Evolutionary conservation across 495 filamentous ascomycete species (phyloP).

Genomic region (Cenococcum geophilum): DNA sequence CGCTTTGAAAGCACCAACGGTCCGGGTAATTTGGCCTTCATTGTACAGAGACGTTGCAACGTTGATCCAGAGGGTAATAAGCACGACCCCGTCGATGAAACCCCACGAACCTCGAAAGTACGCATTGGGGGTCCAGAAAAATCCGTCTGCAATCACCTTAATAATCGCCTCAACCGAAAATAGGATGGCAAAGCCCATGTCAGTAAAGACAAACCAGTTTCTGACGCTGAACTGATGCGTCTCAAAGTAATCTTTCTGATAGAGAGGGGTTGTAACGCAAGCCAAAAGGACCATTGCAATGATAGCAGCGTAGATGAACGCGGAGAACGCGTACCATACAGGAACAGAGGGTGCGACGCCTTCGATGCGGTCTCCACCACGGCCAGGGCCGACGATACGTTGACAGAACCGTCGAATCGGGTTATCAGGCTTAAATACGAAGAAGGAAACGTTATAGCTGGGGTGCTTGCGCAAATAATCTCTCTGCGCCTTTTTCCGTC

Average conservation of each 20-base stretch:
- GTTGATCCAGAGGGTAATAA: slow-evolving; percentile 94
- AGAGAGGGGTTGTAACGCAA: slow-evolving; percentile 89
- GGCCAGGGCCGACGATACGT: slow-evolving; percentile 83
- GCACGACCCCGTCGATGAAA: slow-evolving; percentile 87
- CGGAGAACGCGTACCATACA: slow-evolving; percentile 88
- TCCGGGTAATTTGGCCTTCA: slow-evolving; percentile 74
- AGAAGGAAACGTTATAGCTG: slow-evolving; percentile 87
- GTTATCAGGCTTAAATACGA: slow-evolving; percentile 72
- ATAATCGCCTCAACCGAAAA: slow-evolving; percentile 86
- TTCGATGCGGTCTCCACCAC: slow-evolving; percentile 76
- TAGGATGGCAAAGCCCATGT: slow-evolving; percentile 79
- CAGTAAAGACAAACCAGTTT: slow-evolving; percentile 92
- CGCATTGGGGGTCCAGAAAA: slow-evolving; percentile 95
- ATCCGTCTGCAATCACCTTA: slow-evolving; percentile 93
- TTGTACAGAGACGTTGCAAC: slow-evolving; percentile 73
- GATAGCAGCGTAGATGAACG: slow-evolving; percentile 88
- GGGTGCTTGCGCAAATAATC: slow-evolving; percentile 85
- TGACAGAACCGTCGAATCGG: slow-evolving; percentile 79
- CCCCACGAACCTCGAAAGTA: slow-evolving; percentile 97
- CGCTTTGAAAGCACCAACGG: slow-evolving; percentile 96
- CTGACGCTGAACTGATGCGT: slow-evolving; percentile 48
- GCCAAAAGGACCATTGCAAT: slow-evolving; percentile 95
- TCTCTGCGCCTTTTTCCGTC: slow-evolving; percentile 77
- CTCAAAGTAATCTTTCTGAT: slow-evolving; percentile 76
- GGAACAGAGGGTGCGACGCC: slow-evolving; percentile 79